Conservation (phyloP, 345 rosid genomes). For the Alliaria petiolata region DNA sequence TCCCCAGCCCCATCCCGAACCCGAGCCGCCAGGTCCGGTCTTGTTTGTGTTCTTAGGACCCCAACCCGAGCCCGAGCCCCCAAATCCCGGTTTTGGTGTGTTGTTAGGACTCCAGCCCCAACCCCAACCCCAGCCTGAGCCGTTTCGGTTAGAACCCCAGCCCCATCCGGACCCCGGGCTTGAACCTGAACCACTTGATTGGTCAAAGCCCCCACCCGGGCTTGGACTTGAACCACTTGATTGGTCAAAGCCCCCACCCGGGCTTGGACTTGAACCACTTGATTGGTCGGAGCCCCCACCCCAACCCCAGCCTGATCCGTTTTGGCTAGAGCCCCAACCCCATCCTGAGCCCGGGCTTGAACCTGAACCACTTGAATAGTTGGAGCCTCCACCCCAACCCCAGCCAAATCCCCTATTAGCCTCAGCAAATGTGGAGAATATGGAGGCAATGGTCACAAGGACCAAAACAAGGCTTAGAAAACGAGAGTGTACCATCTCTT, state of each 20-base stretch:
- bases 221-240: slow-evolving; percentile 12
- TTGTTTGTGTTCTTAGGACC: not conserved
- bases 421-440: slow-evolving; percentile 17
- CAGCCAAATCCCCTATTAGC: slow-evolving; percentile 27
- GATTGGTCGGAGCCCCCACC: not conserved
- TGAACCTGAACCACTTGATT: slow-evolving; percentile 16
- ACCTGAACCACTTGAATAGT: slow-evolving; percentile 26
- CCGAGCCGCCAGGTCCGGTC: not conserved
- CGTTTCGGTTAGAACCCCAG: not conserved
- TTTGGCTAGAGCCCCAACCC: too few species aligned
- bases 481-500: slow-evolving; percentile 15
- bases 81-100: not conserved
- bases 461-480: slow-evolving; percentile 6
- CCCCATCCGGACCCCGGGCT: not conserved
- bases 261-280: too few species aligned
- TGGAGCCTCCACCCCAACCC: slow-evolving; percentile 32
- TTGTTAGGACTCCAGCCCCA: slow-evolving; percentile 13
- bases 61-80: slow-evolving; percentile 7
- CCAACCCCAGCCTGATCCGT: too few species aligned
- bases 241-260: slow-evolving; percentile 22
- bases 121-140: slow-evolving; percentile 21
- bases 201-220: too few species aligned
- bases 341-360: slow-evolving; percentile 1
- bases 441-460: not conserved
- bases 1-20: not conserved